Percentiles rank a stretch among this genome's conserved stretches.
Conservation (phyloP, 371 early-diverging fungal genomes). For the Mortierella sp. region DNA sequence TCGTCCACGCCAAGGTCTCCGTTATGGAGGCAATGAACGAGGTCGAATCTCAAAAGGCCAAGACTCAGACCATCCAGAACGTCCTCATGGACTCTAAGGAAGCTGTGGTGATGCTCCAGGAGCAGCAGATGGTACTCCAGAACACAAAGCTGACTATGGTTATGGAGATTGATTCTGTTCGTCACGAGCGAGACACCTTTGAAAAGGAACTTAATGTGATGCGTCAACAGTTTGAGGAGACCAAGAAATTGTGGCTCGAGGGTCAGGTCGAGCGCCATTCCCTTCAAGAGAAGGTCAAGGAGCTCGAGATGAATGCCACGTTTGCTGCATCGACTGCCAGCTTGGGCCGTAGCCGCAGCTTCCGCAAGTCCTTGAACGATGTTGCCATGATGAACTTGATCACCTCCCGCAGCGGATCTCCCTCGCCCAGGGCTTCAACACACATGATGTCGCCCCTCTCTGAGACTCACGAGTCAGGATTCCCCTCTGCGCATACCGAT, state of each 20-base stretch:
- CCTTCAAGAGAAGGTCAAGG: constrained; percentile 53
- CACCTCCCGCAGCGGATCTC: constrained; percentile 37
- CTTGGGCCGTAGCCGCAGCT: constrained; percentile 35
- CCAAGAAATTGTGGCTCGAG: constrained; percentile 50
- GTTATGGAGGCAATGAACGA: constrained; percentile 55
- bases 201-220: constrained; percentile 36
- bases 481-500: constrained; percentile 8
- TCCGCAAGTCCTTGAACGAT: constrained; percentile 53
- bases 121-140: constrained; percentile 43
- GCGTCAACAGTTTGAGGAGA: constrained; percentile 55
- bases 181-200: constrained; percentile 41
- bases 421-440: constrained; percentile 38
- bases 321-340: constrained; percentile 36
- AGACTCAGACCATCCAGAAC: constrained; percentile 37
- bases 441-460: constrained; percentile 32
- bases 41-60: constrained; percentile 40
- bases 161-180: constrained; percentile 42
- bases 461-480: constrained; percentile 18
- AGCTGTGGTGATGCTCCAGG: constrained; percentile 46
- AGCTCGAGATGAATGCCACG: constrained; percentile 51
- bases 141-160: constrained; percentile 43
- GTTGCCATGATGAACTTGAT: constrained; percentile 41
- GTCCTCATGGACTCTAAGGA: constrained; percentile 55
- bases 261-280: constrained; percentile 49
- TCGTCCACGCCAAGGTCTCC: constrained; percentile 46